phyloP scores from a whole-genome alignment of 306 rosid species.

The Hippophae rhamnoides region DNA sequence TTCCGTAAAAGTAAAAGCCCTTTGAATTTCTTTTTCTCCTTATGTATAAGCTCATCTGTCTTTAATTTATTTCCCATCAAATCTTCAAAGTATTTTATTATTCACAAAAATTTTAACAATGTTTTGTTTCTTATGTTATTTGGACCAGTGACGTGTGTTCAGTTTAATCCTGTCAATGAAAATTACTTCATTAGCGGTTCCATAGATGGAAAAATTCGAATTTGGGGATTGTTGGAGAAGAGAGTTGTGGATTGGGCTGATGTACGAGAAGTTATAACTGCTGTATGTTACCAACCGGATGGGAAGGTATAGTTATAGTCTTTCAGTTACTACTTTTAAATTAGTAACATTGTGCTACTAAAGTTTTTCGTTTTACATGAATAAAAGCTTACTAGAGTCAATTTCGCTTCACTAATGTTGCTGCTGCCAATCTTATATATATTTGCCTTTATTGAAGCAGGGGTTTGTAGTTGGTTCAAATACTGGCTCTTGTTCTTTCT shows the following conservation, averaged over 20 bases:
- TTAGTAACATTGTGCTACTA: neutral
- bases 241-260: slow-evolving; percentile 92
- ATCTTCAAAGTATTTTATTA: too few species aligned
- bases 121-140: slow-evolving; percentile 11
- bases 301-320: slow-evolving; percentile 46
- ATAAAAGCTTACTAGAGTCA: neutral
- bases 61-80: too few species aligned
- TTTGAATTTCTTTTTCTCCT: too few species aligned
- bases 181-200: slow-evolving; percentile 84
- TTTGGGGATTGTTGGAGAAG: slow-evolving; percentile 66
- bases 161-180: slow-evolving; percentile 70
- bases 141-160: slow-evolving; percentile 72
- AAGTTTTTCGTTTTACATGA: too few species aligned
- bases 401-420: neutral
- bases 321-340: slow-evolving; percentile 7
- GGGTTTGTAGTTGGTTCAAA: slow-evolving; percentile 71
- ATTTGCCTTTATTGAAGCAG: slow-evolving; percentile 23
- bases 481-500: slow-evolving; percentile 62
- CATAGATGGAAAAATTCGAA: slow-evolving; percentile 77
- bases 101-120: neutral
- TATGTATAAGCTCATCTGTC: too few species aligned
- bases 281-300: slow-evolving; percentile 64
- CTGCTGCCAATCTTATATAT: slow-evolving; percentile 10
- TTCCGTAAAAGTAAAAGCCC: too few species aligned
- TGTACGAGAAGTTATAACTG: slow-evolving; percentile 63